Evolutionary conservation across 1,284 basidiomycete species (phyloP), one percentile per base, ranked within the genome.

Genomic region (Cryptococcus jaspeensis): DNA sequence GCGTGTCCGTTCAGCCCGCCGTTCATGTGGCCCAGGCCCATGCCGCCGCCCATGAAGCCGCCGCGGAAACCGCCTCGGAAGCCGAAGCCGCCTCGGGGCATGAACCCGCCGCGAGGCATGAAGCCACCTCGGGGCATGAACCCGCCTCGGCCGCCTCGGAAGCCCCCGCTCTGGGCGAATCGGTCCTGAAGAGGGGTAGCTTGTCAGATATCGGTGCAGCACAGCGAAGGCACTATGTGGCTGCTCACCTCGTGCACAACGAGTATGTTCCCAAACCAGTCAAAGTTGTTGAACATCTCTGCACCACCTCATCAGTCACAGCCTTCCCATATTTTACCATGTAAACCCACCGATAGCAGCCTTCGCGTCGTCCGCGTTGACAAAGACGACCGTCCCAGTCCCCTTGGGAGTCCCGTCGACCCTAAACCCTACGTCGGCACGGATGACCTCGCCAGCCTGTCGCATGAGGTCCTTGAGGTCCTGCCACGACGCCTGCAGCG

Each of bases 391-490:
- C 1, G 92, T 97, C 22, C 92, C 92, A 55, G 88, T 93, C 39
- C 94, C 94, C 76, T 95, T 96, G 35, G 93, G 90, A 16, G 89
- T 84, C 16, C 95, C 95, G 77, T 98, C 93, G 18, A 86, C 85
- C 58, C 87, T 88, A 66, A 93, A 89, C 69, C 93, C 92, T 67
- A 97, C 89, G 74, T 99, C 94, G 55, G 95, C 92, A 40, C 94
- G 86, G 59, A 96, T 85, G 67, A 97, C 92, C 71, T 90, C 91
- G 25, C 95, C 94, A 40, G 94, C 91, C 35, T 89, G 85, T 54
- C 94, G 86, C 86, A 98, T 97, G 35, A 98, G 81, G 75, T 98
- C 94, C 76, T 98, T 99, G 58, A 99, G 82, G 74, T 99, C 95
- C 77, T 99, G 95, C 95, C 95, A 99, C 40, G 92, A 92, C 35